phyloP scores from a whole-genome alignment of 2,329 filamentous ascomycete genomes.

The Beauveria medogensis region DNA sequence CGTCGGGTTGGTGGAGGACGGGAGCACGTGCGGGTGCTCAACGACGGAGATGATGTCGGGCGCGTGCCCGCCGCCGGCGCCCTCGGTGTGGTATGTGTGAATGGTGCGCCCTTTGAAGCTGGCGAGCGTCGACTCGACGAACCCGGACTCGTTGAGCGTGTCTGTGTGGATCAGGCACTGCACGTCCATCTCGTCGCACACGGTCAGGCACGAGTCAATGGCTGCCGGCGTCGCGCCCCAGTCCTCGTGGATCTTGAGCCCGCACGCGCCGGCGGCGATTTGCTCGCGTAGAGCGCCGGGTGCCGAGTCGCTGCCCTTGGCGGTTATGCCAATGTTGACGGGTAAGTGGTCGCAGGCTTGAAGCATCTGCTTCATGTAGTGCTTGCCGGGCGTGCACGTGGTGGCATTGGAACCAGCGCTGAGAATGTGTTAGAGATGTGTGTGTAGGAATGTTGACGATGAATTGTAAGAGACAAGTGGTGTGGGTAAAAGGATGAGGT shows the following conservation, averaged over 20 bases:
- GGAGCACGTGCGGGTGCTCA: conserved; percentile 78
- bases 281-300: conserved; percentile 67
- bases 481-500: too few relatives aligned
- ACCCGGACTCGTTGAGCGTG: conserved; percentile 94
- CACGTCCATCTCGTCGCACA: conserved; percentile 87
- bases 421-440: background rate
- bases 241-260: conserved; percentile 91
- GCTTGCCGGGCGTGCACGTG: conserved; percentile 82
- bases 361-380: conserved; percentile 81
- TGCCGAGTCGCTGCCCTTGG: conserved; percentile 83
- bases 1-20: conserved; percentile 67
- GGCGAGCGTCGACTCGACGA: conserved; percentile 83
- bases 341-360: conserved; percentile 77
- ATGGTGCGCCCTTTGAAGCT: conserved; percentile 82
- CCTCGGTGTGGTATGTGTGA: conserved; percentile 95
- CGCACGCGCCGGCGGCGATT: conserved; percentile 73
- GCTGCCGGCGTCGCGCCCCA: conserved; percentile 89
- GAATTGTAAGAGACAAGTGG: background rate
- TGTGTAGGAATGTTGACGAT: background rate
- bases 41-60: conserved; percentile 95
- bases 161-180: conserved; percentile 95
- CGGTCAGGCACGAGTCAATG: conserved; percentile 76
- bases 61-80: conserved; percentile 87
- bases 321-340: conserved; percentile 83
- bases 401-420: conserved; percentile 51